Conservation (phyloP, 331 rosid genomes). For the Telfairia occidentalis region DNA sequence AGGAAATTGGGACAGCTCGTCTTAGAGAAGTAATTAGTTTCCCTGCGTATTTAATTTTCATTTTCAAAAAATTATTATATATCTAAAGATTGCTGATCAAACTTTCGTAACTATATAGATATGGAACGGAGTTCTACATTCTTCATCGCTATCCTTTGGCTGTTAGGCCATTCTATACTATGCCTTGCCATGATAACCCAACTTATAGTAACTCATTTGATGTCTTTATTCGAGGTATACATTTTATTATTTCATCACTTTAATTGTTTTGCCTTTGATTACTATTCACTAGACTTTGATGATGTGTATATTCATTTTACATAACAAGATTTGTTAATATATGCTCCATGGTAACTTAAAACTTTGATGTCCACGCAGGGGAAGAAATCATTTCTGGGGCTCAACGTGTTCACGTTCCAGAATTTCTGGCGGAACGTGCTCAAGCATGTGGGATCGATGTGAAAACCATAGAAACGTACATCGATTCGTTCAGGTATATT, state of each 20-base stretch:
- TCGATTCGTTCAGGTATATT: slow-evolving; percentile 81
- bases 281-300: background rate
- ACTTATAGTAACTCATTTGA: slow-evolving; percentile 81
- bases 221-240: slow-evolving; percentile 83
- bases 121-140: slow-evolving; percentile 83
- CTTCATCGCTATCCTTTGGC: slow-evolving; percentile 84
- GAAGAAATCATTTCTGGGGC: slow-evolving; percentile 98
- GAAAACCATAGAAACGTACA: slow-evolving; percentile 53
- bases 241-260: background rate
- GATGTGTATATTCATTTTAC: background rate
- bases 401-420: slow-evolving; percentile 78
- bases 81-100: background rate
- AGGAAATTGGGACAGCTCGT: slow-evolving; percentile 85
- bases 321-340: background rate
- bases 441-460: slow-evolving; percentile 68
- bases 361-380: slow-evolving; percentile 31
- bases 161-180: slow-evolving; percentile 83
- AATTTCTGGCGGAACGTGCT: slow-evolving; percentile 70
- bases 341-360: background rate
- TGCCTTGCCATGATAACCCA: slow-evolving; percentile 80
- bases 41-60: background rate
- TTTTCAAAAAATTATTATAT: background rate
- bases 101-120: slow-evolving; percentile 26
- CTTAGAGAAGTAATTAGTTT: slow-evolving; percentile 50
- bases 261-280: background rate